Percentiles rank a stretch among this genome's conserved stretches.
phyloP scores from a whole-genome alignment of 2,329 filamentous ascomycete species.

The Diaporthe ampelina region DNA sequence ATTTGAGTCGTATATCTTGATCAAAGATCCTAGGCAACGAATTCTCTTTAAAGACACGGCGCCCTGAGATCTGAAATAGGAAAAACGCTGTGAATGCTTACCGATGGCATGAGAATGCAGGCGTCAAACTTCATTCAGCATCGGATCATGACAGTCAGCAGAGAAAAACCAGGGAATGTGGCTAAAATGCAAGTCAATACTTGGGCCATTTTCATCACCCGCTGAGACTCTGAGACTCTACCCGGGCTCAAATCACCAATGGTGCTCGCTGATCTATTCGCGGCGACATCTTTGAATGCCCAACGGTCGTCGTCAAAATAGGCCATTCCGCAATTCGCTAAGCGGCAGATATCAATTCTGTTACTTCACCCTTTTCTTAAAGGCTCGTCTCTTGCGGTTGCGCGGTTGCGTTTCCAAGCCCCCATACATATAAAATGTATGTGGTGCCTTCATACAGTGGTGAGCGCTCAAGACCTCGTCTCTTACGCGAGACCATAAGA shows the following conservation, averaged over 20 bases:
- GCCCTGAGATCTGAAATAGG: not conserved
- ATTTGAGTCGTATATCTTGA: not conserved
- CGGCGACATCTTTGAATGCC: not conserved
- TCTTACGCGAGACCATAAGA: not conserved
- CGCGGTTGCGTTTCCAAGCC: no score
- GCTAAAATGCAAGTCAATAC: not conserved
- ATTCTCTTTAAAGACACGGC: no score
- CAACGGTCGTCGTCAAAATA: not conserved
- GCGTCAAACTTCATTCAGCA: not conserved
- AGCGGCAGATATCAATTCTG: not conserved
- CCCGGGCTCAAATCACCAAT: not conserved
- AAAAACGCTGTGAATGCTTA: not conserved
- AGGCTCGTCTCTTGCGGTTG: not conserved
- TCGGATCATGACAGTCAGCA: no score
- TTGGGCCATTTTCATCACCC: not conserved
- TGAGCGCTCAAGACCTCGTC: no score
- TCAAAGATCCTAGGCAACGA: no score
- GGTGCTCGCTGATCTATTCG: not conserved
- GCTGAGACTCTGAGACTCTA: not conserved
- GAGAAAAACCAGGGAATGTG: no score
- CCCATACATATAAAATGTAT: no score
- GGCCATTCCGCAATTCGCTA: not conserved
- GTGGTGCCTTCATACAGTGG: no score
- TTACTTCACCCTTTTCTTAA: not conserved
- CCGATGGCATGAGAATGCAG: no score